Percentiles rank a stretch among this genome's conserved stretches.
Evolutionary conservation across 345 rosid genomes (phyloP).

Genomic region (Schrenkiella parvula): DNA sequence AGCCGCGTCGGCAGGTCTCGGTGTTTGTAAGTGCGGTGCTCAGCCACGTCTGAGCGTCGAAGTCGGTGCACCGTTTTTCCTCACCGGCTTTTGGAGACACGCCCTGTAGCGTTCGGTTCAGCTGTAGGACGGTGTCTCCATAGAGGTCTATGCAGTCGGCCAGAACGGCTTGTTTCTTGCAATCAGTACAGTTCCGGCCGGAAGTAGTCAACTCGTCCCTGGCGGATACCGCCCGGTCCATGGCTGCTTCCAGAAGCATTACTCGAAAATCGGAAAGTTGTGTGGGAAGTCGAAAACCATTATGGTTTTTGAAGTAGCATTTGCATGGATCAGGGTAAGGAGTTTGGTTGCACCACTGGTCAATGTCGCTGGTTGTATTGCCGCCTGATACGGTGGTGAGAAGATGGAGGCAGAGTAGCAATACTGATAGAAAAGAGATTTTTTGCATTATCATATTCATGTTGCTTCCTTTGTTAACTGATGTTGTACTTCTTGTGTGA

Average conservation of each 20-base stretch:
- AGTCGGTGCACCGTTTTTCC: constrained; percentile 35
- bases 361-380: constrained; percentile 22
- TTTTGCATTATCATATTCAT: constrained; percentile 3
- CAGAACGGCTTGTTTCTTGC: constrained; percentile 44
- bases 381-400: constrained; percentile 12
- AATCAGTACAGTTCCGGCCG: constrained; percentile 25
- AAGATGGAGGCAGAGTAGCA: constrained; percentile 29
- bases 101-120: constrained; percentile 54
- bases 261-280: constrained; percentile 50
- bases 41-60: constrained; percentile 87
- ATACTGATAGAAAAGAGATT: background rate
- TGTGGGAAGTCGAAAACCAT: constrained; percentile 24
- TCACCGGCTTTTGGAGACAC: background rate
- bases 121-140: constrained; percentile 48
- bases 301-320: constrained; percentile 38
- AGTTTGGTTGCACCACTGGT: constrained; percentile 71
- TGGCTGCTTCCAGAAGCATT: constrained; percentile 47
- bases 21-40: constrained; percentile 80
- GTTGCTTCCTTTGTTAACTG: background rate
- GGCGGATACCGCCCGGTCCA: constrained; percentile 44
- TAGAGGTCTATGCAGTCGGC: constrained; percentile 65
- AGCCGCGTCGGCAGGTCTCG: constrained; percentile 61
- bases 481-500: constrained; percentile 10
- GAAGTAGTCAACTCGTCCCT: constrained; percentile 27
- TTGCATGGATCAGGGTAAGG: constrained; percentile 77